Conservation (phyloP, 2,329 filamentous ascomycete species). For the Colletotrichum viniferum region DNA sequence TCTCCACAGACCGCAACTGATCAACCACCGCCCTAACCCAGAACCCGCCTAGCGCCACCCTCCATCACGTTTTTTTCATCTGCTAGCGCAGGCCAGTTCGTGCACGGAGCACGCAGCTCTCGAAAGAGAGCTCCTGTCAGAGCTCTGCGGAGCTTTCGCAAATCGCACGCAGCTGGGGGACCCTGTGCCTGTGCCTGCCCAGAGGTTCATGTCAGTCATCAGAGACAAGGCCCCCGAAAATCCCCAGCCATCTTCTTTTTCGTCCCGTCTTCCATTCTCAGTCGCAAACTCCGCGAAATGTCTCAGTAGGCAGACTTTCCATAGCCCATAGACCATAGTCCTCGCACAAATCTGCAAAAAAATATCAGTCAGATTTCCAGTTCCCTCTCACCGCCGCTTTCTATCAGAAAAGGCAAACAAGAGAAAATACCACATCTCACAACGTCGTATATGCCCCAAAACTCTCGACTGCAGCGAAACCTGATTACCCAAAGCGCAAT, state of each 20-base stretch:
- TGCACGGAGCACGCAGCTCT: neutral
- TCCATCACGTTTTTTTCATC: neutral
- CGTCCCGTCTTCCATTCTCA: neutral
- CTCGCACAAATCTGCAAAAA: neutral
- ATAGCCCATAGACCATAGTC: neutral
- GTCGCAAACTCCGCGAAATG: neutral
- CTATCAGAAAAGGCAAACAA: neutral
- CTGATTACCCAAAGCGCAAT: neutral
- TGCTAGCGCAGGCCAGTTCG: neutral
- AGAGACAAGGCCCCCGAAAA: neutral
- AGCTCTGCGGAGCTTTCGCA: neutral
- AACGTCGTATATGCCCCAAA: neutral
- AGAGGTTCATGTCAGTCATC: neutral
- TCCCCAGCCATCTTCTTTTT: conserved; percentile 5
- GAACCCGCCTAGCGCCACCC: conserved; percentile 4
- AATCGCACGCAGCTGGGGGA: neutral
- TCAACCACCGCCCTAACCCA: neutral
- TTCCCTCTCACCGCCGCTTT: neutral
- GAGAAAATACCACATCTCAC: neutral
- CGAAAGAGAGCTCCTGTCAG: neutral
- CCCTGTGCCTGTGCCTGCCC: neutral
- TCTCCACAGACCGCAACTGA: conserved; percentile 15
- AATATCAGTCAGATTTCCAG: neutral
- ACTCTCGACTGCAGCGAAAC: neutral
- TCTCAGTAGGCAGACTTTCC: neutral